Evolutionary conservation across 257 asterid species (phyloP), one percentile per base, ranked within the genome.

Genomic region (Scutellaria minor): DNA sequence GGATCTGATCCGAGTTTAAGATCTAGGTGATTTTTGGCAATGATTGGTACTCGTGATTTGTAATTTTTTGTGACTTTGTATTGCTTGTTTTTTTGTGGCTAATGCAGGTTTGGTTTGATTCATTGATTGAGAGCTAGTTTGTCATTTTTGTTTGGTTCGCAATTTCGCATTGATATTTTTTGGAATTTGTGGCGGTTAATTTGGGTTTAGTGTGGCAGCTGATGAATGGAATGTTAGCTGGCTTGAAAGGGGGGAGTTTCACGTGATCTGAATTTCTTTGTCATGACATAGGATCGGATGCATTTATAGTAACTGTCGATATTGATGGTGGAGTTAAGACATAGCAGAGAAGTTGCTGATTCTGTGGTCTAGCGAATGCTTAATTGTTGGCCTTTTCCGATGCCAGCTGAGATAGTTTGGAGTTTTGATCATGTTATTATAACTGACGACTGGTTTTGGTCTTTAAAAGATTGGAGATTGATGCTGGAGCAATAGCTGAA

Each of bases 1-100:
- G 89, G 97, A 88, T 86, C 96, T 86, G 97, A 88, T 88, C 89
- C 68, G 85, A 85, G 83, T 65, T 77, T 80, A 24, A 74, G 86
- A 82, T 83, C 83, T 71, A 63, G 59, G 68, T 72, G 68, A 40
- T 63, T 65, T 68, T 45, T 46, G 44, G 14, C 3, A 44, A 53
- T 63, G 55, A 14, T 53, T 39, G 45, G 14, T 73, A 8, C 68
- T 35, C 42, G 44, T 64, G 78, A 71, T 75, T 72, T 35, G 76
- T 20, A 42, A 70, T 80, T 58, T 55, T 66, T 24, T 14, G 66
- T 60, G 59, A 53, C 68, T 66, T 39, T 45, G 60, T 82, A 66
- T 72, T 77, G 64, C 18, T 75, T 71, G 51, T 50, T 53, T 41
- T 51, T 6, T 48, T 79, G 51, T 69, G 82, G 35, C 51, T 72